Conservation (phyloP, 257 asterid species). For the Ophiorrhiza pumila region DNA sequence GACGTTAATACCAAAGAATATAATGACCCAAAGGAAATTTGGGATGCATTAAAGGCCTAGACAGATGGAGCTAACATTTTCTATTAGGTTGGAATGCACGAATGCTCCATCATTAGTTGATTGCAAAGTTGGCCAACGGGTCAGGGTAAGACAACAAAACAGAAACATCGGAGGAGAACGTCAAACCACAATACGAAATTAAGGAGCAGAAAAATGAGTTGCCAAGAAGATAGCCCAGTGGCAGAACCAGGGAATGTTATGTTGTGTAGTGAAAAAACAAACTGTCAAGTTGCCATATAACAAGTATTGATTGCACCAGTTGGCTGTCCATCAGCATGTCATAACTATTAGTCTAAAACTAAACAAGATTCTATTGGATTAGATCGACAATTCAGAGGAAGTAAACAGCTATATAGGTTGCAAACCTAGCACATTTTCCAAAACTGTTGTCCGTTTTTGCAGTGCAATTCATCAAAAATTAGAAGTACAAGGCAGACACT, state of each 20-base stretch:
- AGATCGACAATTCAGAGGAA: not conserved
- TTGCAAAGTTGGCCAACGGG: not conserved
- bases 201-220: no score
- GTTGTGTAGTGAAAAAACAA: not conserved
- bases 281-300: not conserved
- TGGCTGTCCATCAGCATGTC: conserved; percentile 1
- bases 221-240: no score
- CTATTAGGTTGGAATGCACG: no score
- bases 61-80: no score
- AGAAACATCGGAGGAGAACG: not conserved
- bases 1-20: no score
- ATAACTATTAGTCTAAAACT: not conserved
- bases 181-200: not conserved
- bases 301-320: not conserved
- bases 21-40: no score
- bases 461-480: not conserved
- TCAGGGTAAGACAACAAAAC: not conserved
- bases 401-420: not conserved
- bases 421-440: not conserved
- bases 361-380: not conserved
- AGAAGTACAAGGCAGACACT: not conserved
- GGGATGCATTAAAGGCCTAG: no score
- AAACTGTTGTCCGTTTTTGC: not conserved
- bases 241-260: not conserved
- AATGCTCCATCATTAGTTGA: no score